phyloP scores from a whole-genome alignment of 2,329 filamentous ascomycete species.

The Atkinsonella hypoxylon region DNA sequence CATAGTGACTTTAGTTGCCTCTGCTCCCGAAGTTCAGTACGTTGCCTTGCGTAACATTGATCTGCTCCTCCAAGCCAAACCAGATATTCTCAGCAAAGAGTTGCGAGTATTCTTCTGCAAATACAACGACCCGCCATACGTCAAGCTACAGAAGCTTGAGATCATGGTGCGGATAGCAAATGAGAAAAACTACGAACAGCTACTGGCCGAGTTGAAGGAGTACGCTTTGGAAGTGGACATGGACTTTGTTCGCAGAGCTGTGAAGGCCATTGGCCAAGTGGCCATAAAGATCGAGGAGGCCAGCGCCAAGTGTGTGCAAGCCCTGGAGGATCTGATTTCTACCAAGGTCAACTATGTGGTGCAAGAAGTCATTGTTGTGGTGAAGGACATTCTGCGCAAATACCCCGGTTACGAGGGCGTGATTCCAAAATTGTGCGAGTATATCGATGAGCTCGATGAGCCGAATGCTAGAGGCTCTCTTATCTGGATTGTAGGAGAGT shows the following conservation, averaged over 20 bases:
- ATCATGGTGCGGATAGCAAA: conserved; percentile 99
- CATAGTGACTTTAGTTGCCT: conserved; percentile 85
- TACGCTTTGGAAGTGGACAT: conserved; percentile 98
- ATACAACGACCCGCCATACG: conserved; percentile 95
- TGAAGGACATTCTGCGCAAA: conserved; percentile 96
- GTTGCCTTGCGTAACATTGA: conserved; percentile 95
- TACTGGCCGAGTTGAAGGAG: conserved; percentile 89
- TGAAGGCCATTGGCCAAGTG: conserved; percentile 93
- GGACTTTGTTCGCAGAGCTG: conserved; percentile 91
- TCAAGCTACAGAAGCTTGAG: conserved; percentile 95
- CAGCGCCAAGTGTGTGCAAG: conserved; percentile 91
- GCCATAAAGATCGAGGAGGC: conserved; percentile 97
- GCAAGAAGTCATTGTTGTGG: conserved; percentile 96
- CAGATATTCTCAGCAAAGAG: conserved; percentile 94
- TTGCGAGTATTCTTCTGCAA: conserved; percentile 99
- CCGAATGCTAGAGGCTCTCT: conserved; percentile 79
- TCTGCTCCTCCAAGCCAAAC: conserved; percentile 85
- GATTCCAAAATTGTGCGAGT: conserved; percentile 89
- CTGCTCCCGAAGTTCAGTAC: conserved; percentile 93
- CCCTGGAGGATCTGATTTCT: conserved; percentile 83
- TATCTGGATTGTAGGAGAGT: conserved; percentile 98
- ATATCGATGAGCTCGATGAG: conserved; percentile 94
- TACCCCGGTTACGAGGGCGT: conserved; percentile 97
- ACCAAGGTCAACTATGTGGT: conserved; percentile 99
- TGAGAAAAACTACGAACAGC: conserved; percentile 89